phyloP scores from a whole-genome alignment of 345 rosid species.

The Gossypium raimondii region DNA sequence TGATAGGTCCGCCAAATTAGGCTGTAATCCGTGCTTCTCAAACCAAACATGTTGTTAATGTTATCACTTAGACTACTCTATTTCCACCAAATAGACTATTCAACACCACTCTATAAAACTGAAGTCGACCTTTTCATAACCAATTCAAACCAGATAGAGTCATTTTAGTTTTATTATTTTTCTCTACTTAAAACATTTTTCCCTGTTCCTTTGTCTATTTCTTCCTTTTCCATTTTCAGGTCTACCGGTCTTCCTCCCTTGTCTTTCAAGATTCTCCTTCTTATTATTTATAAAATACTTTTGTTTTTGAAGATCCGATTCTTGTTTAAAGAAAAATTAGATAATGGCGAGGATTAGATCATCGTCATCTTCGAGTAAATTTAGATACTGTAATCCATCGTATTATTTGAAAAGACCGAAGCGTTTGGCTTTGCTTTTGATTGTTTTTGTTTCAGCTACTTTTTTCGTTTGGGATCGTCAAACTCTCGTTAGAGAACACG shows the following conservation, averaged over 20 bases:
- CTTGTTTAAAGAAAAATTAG: neutral
- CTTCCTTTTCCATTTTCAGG: neutral
- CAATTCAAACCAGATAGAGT: too few species aligned
- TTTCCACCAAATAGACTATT: too few species aligned
- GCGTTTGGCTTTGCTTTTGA: constrained; percentile 56
- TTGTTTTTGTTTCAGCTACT: constrained; percentile 45
- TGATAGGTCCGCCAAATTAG: too few species aligned
- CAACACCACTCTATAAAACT: too few species aligned
- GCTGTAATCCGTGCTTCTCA: too few species aligned
- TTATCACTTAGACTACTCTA: too few species aligned
- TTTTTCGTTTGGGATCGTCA: constrained; percentile 68
- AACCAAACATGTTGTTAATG: too few species aligned
- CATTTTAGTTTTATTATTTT: neutral
- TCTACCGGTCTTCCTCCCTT: neutral
- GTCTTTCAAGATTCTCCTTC: neutral
- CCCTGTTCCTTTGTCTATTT: neutral
- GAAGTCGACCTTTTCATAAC: too few species aligned
- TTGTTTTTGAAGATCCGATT: neutral
- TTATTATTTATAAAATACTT: neutral
- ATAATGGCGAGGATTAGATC: constrained; percentile 40
- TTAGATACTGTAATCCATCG: constrained; percentile 53
- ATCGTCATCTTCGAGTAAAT: constrained; percentile 31
- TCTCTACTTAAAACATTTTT: neutral
- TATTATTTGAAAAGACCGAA: constrained; percentile 64
- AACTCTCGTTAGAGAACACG: constrained; percentile 58